Percentiles rank a stretch among this genome's conserved stretches.
Evolutionary conservation across 148 eudicot genomes (phyloP).

Genomic region (Hydrangea macrophylla): DNA sequence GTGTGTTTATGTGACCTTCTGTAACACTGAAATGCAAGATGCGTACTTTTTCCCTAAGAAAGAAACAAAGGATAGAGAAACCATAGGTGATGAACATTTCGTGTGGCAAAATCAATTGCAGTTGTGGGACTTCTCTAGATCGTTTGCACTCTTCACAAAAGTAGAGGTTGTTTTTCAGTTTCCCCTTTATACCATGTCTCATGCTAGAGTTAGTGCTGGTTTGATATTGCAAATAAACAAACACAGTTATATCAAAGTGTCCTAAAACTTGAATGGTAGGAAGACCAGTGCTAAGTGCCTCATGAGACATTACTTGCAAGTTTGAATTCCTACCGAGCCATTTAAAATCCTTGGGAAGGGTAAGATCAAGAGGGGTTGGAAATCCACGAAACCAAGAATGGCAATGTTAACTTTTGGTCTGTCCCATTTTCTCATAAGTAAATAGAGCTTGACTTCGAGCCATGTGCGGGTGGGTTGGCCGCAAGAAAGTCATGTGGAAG

Average conservation of each 20-base stretch:
- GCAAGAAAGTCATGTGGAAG: no score
- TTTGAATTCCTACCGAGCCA: neutral
- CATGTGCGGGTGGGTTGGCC: no score
- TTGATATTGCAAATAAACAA: neutral
- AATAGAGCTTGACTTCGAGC: no score
- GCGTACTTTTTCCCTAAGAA: neutral
- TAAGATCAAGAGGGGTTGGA: no score
- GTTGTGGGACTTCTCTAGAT: neutral
- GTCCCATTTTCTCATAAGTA: neutral
- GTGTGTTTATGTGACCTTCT: neutral
- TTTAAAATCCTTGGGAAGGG: no score
- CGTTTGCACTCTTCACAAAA: neutral
- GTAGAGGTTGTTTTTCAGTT: neutral
- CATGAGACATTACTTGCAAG: neutral
- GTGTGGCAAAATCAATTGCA: neutral
- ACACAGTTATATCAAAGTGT: neutral
- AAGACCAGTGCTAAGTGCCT: no score
- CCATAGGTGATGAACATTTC: neutral
- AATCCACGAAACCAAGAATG: no score
- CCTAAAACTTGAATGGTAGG: no score
- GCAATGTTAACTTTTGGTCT: no score
- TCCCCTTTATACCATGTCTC: neutral
- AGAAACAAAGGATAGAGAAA: neutral
- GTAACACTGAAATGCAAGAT: neutral
- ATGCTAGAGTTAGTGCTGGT: neutral